phyloP scores from a whole-genome alignment of 345 rosid genomes.

The Melaleuca quinquenervia region DNA sequence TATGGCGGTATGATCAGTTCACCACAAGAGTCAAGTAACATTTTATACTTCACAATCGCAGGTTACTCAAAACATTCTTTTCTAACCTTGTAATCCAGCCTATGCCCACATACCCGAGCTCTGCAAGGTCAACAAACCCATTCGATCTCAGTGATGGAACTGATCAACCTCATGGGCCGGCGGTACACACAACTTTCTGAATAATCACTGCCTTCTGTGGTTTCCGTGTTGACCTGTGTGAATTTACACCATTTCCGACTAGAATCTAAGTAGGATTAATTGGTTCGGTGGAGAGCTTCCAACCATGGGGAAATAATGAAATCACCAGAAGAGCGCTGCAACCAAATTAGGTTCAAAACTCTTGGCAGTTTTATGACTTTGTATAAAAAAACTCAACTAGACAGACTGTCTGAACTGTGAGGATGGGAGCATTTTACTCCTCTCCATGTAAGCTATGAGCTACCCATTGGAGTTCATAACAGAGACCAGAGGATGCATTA shows the following conservation, averaged over 20 bases:
- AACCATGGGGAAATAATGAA: not conserved
- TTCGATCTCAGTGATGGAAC: slow-evolving; percentile 41
- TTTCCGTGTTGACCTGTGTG: not conserved
- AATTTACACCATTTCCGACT: not conserved
- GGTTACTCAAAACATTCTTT: not conserved
- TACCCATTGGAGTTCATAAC: not conserved
- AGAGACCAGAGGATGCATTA: not conserved
- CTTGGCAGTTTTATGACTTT: not conserved
- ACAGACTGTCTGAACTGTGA: not conserved
- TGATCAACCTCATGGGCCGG: slow-evolving; percentile 15
- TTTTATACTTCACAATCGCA: not conserved
- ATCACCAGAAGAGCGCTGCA: not conserved
- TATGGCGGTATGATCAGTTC: slow-evolving; percentile 6
- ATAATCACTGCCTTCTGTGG: not conserved
- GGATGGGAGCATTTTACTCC: not conserved
- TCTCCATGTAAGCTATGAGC: not conserved
- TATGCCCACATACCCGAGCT: slow-evolving; percentile 16
- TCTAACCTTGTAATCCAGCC: slow-evolving; percentile 21
- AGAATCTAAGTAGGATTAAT: not conserved
- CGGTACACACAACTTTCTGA: slow-evolving; percentile 16
- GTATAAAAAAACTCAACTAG: not conserved
- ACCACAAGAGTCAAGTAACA: not conserved
- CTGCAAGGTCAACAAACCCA: slow-evolving; percentile 47
- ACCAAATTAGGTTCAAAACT: not conserved
- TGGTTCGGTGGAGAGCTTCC: not conserved